These are phyloP conservation scores for Aspergillus avenaceus DNA, from an alignment of 495 filamentous ascomycete genomes.

Conservation along the genomic window DNA sequence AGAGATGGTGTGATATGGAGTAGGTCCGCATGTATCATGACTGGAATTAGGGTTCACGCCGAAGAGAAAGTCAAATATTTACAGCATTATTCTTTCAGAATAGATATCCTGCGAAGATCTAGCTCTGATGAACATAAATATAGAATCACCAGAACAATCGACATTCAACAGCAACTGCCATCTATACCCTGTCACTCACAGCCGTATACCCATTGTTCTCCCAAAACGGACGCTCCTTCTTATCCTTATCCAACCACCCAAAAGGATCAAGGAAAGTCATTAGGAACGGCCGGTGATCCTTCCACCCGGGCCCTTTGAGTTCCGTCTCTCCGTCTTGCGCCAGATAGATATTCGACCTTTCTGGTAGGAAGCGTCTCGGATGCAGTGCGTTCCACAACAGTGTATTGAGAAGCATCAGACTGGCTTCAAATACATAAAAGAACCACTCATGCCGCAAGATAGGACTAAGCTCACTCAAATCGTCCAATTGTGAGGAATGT, in stretches of 20 bases:
- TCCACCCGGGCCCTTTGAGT: slow-evolving; percentile 34
- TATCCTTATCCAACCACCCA: slow-evolving; percentile 1
- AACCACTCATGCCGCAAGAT: slow-evolving; percentile 59
- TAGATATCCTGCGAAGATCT: no score
- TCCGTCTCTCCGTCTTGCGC: slow-evolving; percentile 53
- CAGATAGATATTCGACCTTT: slow-evolving; percentile 50
- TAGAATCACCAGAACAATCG: no score
- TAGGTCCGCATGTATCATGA: no score
- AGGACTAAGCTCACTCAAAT: slow-evolving; percentile 32
- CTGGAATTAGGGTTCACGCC: no score
- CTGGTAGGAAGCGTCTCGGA: slow-evolving; percentile 51
- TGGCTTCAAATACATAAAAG: slow-evolving; percentile 61
- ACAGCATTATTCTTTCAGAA: no score
- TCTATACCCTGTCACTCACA: no score
- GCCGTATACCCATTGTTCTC: background rate
- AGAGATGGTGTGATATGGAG: no score
- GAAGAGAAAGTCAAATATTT: no score
- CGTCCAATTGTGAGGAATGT: slow-evolving; percentile 3
- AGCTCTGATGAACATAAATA: no score
- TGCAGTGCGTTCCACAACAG: slow-evolving; percentile 51
- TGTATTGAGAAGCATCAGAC: slow-evolving; percentile 53
- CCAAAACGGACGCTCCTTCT: slow-evolving; percentile 1
- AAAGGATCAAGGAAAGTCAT: slow-evolving; percentile 1
- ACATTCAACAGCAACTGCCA: no score
- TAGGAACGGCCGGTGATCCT: background rate